Evolutionary conservation across 2,329 filamentous ascomycete species (phyloP).

Genomic region (Harringtonia aguacate): DNA sequence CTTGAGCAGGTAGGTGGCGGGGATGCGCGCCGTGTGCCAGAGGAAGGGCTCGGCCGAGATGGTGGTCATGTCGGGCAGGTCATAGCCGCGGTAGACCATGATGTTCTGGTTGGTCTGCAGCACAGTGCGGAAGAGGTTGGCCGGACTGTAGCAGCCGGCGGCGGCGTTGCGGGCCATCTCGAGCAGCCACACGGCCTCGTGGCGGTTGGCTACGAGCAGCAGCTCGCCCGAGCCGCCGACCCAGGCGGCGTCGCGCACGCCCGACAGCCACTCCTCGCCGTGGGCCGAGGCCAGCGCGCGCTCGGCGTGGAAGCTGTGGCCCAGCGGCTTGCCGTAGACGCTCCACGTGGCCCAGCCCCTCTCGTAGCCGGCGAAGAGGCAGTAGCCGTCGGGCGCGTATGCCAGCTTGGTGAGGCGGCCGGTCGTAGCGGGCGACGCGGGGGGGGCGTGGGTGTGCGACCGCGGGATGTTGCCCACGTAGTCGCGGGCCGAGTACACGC

Average conservation of each 20-base stretch:
- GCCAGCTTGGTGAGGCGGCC: slow-evolving; percentile 63
- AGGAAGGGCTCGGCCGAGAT: slow-evolving; percentile 85
- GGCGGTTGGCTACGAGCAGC: slow-evolving; percentile 57
- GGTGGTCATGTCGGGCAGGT: slow-evolving; percentile 78
- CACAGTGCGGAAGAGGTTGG: slow-evolving; percentile 81
- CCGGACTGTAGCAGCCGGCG: slow-evolving; percentile 80
- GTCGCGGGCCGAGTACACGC: slow-evolving; percentile 87
- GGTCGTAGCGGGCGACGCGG: slow-evolving; percentile 55
- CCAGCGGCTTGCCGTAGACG: slow-evolving; percentile 85
- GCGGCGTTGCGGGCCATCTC: slow-evolving; percentile 94
- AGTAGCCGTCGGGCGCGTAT: slow-evolving; percentile 95
- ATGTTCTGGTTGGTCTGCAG: slow-evolving; percentile 81
- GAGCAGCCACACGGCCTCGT: slow-evolving; percentile 73
- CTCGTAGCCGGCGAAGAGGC: slow-evolving; percentile 86
- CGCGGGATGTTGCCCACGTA: slow-evolving; percentile 86
- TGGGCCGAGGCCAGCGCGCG: slow-evolving; percentile 52
- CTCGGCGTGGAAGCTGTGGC: slow-evolving; percentile 71
- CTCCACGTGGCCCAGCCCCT: slow-evolving; percentile 95
- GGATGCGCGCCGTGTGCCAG: slow-evolving; percentile 91
- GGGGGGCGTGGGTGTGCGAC: slow-evolving; percentile 66
- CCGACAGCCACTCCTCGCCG: slow-evolving; percentile 74
- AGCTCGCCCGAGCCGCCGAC: slow-evolving; percentile 80
- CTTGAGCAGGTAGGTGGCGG: slow-evolving; percentile 71
- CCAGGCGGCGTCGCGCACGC: slow-evolving; percentile 72
- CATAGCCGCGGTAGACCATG: slow-evolving; percentile 89